These are phyloP conservation scores for Bipolaris cookei DNA, from an alignment of 2,329 filamentous ascomycete genomes.

Conservation along the genomic window DNA sequence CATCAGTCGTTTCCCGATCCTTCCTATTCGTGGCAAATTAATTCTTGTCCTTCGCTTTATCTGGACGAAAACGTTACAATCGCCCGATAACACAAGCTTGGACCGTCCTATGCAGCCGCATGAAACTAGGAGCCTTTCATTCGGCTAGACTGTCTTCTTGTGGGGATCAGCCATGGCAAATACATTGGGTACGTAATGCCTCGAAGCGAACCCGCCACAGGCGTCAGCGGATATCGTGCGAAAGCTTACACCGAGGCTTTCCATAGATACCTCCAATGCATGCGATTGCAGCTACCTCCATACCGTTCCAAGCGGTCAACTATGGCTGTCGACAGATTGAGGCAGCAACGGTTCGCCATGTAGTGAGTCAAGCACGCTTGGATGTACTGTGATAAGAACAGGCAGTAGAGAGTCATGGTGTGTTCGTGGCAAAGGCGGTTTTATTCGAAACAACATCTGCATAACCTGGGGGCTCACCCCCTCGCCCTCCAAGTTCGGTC, in stretches of 20 bases:
- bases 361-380: neutral
- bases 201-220: slow-evolving; percentile 5
- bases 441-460: neutral
- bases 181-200: slow-evolving; percentile 2
- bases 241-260: neutral
- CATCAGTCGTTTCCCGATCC: no score
- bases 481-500: neutral
- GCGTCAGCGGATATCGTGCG: neutral
- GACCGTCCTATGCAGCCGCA: no score
- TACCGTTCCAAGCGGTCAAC: no score
- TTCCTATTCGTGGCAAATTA: no score
- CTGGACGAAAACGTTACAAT: no score
- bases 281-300: neutral
- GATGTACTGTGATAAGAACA: slow-evolving; percentile 1
- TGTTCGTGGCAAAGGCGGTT: slow-evolving; percentile 2
- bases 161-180: slow-evolving; percentile 1
- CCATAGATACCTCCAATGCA: neutral
- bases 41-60: no score
- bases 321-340: no score
- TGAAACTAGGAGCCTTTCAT: neutral
- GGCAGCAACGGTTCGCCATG: neutral
- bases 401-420: slow-evolving; percentile 1
- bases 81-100: no score
- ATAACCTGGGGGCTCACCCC: neutral
- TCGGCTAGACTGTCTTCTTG: neutral